phyloP scores from a whole-genome alignment of 371 early-diverging fungal genomes.

The Dentiscutata heterogama region DNA sequence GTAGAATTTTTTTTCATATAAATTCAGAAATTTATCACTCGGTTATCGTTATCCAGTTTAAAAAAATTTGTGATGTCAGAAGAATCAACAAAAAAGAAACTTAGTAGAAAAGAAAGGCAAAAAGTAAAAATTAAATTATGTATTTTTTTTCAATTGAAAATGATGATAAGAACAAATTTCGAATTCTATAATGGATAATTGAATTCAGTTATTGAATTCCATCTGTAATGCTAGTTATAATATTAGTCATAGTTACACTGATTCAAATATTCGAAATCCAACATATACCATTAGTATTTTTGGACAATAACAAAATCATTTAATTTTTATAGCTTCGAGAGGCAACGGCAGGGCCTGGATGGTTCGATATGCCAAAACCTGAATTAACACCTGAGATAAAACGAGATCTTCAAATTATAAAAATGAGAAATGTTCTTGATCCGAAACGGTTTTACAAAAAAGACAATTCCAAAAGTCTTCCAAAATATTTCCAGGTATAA shows the following conservation, averaged over 20 bases:
- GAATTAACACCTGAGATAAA: slow-evolving; percentile 89
- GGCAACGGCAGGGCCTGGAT: slow-evolving; percentile 75
- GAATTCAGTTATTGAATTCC: neutral
- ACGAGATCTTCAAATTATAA: slow-evolving; percentile 87
- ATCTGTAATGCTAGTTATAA: slow-evolving; percentile 23
- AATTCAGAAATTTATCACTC: no score
- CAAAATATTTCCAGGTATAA: slow-evolving; percentile 90
- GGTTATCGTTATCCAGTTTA: no score
- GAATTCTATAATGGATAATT: slow-evolving; percentile 14
- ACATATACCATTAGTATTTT: neutral
- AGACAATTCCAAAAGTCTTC: slow-evolving; percentile 69
- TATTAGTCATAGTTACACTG: slow-evolving; percentile 45
- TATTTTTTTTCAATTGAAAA: neutral
- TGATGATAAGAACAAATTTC: slow-evolving; percentile 4
- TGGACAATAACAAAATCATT: neutral
- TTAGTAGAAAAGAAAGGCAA: neutral
- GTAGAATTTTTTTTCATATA: no score
- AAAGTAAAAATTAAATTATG: no score
- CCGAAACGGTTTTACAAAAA: slow-evolving; percentile 94
- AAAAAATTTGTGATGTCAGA: no score
- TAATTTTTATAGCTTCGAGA: slow-evolving; percentile 17
- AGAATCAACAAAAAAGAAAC: neutral
- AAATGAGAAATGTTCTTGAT: slow-evolving; percentile 90
- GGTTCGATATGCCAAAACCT: slow-evolving; percentile 95
- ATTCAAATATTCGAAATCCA: neutral